phyloP scores from a whole-genome alignment of 1,139 yeast species.

The Taphrina sp. region DNA sequence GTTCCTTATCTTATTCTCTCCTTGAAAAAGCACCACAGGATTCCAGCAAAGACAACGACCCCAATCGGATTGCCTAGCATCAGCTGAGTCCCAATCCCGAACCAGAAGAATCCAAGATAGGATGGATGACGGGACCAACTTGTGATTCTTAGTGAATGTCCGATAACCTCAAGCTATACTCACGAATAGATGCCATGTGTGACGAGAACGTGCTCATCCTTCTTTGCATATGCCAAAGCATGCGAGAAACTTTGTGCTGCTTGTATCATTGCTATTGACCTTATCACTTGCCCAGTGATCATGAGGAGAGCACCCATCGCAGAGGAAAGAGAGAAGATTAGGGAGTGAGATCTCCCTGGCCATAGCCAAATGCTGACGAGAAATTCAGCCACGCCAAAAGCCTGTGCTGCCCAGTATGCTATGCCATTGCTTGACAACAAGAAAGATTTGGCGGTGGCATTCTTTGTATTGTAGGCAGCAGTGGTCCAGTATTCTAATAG shows the following conservation, averaged over 20 bases:
- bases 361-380: conserved; percentile 45
- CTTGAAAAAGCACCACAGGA: conserved; percentile 66
- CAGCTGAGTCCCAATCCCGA: conserved; percentile 87
- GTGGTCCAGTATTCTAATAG: conserved; percentile 78
- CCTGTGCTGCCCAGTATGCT: conserved; percentile 64
- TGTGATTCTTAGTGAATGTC: neutral
- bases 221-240: conserved; percentile 58
- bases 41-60: conserved; percentile 49
- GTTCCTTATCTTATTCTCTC: conserved; percentile 70
- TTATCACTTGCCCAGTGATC: conserved; percentile 60
- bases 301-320: conserved; percentile 52
- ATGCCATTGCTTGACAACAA: conserved; percentile 72
- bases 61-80: conserved; percentile 64
- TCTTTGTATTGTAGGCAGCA: conserved; percentile 64
- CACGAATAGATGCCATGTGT: conserved; percentile 66
- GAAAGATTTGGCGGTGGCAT: conserved; percentile 61
- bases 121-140: conserved; percentile 69
- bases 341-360: conserved; percentile 38
- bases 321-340: conserved; percentile 38
- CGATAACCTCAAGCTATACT: neutral
- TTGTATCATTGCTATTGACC: conserved; percentile 80
- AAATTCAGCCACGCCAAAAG: conserved; percentile 53
- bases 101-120: conserved; percentile 85
- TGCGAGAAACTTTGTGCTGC: conserved; percentile 91
- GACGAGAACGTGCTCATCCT: conserved; percentile 61